Conservation (phyloP, 495 filamentous ascomycete genomes). For the Sordaria brevicollis region DNA sequence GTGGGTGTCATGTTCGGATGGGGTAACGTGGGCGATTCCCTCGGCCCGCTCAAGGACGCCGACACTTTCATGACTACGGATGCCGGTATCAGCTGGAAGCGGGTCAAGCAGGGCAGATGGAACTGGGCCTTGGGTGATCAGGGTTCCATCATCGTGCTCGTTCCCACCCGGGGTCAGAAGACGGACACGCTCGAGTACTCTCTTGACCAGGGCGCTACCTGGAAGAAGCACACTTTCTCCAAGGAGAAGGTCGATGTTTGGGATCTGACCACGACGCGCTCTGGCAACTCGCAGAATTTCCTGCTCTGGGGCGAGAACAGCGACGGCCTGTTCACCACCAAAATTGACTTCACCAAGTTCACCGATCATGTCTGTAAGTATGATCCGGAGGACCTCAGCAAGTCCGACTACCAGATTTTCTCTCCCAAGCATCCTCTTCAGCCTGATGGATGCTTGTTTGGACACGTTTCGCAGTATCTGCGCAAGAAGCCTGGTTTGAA, state of each 20-base stretch:
- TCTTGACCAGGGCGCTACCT: conserved; percentile 65
- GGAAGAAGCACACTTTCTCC: conserved; percentile 64
- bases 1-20: conserved; percentile 85
- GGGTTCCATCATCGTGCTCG: conserved; percentile 82
- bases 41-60: conserved; percentile 49
- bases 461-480: conserved; percentile 79
- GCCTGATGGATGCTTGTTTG: conserved; percentile 76
- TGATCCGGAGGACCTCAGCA: conserved; percentile 48
- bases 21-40: conserved; percentile 76
- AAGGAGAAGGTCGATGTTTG: conserved; percentile 55
- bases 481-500: conserved; percentile 64
- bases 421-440: conserved; percentile 67
- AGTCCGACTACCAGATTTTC: conserved; percentile 75
- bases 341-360: conserved; percentile 79
- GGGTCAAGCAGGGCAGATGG: conserved; percentile 73
- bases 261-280: conserved; percentile 80
- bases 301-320: conserved; percentile 69
- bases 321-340: conserved; percentile 52
- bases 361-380: conserved; percentile 57
- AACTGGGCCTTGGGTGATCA: conserved; percentile 93
- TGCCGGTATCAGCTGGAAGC: conserved; percentile 79
- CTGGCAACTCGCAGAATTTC: conserved; percentile 81
- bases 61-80: conserved; percentile 84
- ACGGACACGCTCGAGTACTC: conserved; percentile 68
- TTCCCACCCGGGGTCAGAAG: conserved; percentile 34